Evolutionary conservation across 495 filamentous ascomycete genomes (phyloP), one percentile per base, ranked within the genome.

Genomic region (Evernia prunastri): DNA sequence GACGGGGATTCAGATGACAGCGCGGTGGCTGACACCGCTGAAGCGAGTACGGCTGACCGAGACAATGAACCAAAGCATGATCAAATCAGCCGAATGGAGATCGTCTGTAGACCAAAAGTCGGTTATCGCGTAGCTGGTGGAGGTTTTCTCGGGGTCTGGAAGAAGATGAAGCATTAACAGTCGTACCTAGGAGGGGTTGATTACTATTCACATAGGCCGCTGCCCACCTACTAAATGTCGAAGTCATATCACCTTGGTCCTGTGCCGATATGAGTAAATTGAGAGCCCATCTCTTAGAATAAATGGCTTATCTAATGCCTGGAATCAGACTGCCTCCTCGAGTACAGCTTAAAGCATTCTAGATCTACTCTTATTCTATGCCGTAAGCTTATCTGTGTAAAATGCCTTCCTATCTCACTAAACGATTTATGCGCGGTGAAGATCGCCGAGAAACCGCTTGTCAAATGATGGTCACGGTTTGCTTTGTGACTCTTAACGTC

Each of bases 141-240:
- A 23, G 89, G 89, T 0, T 92, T 92, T 68, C 75, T 92, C 58
- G 89, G 78, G 1, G 72, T 91, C 6, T 91, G 85, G 80, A 81
- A 82, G 60, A 83, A 75, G 59, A 80, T 75, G 74, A 65, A 64
- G 27, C 27, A 43, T 47, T 33, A 29, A 61, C 29, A 6, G 47
- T 12, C 25, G n/a, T n/a, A 29, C 47, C 29, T 12, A 12, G 23
- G 9, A 51, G 25, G 7, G 9, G 45, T 47, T 11, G 45, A 23
- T 47, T 25, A 47, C n/a, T 3, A 4, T 45, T 27, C 23, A 51
- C 13, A 51, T 12, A 51, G 4, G 0, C 10, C 25, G 27, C 25
- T 51, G 13, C 47, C 11, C 13, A 5, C 12, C 11, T 15, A 13
- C 17, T 12, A 13, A 25, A 13, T 29, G 47, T 29, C 23, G 25